Base-by-base conservation (phyloP, 148 eudicot genomes). In the Rhododendron mucronatum region DNA sequence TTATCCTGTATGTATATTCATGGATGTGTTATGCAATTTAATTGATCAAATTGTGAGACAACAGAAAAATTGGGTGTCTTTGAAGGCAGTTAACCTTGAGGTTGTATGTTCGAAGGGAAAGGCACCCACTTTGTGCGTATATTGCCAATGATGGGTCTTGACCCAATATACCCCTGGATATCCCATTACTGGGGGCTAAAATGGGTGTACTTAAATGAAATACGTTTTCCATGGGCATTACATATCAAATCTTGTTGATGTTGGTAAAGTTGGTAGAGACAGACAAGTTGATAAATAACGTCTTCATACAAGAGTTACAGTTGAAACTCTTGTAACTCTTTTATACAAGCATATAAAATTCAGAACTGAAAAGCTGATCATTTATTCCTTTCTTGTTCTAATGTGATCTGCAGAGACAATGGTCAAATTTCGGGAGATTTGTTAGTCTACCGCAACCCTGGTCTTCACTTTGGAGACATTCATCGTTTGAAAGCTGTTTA, bases 381-480 rank as follows among this genome's bases (percentile, higher is more conserved):
- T 63, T 61, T 37, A 21, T 39, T 39, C 37, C 2, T 86, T 86
- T 51, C 3, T 33, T 53, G 9, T 67, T 83, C 78, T 76, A 8
- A 87, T 47, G 45, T 73, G 5, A 51, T 50, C 26, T 93, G 91
- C 83, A 96, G 98, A 61, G 98, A 93, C 2, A 88, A 84, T 26
- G 98, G 98, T 80, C 98, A 89, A 82, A 76, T 93, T 65, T 92
- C 92, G 1, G 96, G 98, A 15, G 83, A 85, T 23, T 94, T 95
- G 12, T 84, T 96, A 41, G 98, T 96, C 23, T 95, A 95, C 83
- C 86, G 98, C 86, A 92, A 95, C 89, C 98, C 98, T 7, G 98
- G 98, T 48, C 79, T 92, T 89, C 98, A 95, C 84, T 90, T 92
- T 30, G 98, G 98, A 51, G 98, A 96, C 48, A 73, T 96, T 73